phyloP scores from a whole-genome alignment of 2,329 filamentous ascomycete genomes.

The Rutstroemia sp. region DNA sequence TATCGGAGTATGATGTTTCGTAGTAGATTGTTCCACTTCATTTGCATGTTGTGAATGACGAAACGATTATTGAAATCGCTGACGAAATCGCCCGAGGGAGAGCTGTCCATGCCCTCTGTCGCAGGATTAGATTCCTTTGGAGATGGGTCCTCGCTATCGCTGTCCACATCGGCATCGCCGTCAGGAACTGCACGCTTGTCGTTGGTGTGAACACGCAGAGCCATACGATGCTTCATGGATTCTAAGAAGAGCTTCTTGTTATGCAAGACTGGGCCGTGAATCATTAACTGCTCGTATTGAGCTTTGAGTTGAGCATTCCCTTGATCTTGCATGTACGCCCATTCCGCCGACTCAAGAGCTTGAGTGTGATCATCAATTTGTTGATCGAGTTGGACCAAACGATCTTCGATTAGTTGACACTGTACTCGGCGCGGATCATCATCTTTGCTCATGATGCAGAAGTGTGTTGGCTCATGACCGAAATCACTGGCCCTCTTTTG shows the following conservation, averaged over 20 bases:
- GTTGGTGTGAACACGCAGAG: conserved; percentile 24
- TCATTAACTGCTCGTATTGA: conserved; percentile 53
- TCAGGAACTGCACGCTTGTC: conserved; percentile 22
- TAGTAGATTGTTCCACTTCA: conserved; percentile 97
- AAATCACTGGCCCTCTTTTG: conserved; percentile 80
- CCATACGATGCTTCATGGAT: conserved; percentile 39
- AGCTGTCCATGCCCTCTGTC: conserved; percentile 49
- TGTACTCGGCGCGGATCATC: conserved; percentile 88
- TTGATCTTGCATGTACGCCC: conserved; percentile 50
- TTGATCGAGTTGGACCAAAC: conserved; percentile 67
- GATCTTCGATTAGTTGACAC: conserved; percentile 72
- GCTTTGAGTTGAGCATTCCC: conserved; percentile 44
- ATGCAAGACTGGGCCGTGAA: conserved; percentile 47
- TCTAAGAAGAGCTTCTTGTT: conserved; percentile 53
- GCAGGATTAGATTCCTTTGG: conserved; percentile 34
- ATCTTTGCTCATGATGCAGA: conserved; percentile 88
- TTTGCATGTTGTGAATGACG: conserved; percentile 92
- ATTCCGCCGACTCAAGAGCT: conserved; percentile 67
- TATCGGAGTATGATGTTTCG: conserved; percentile 96
- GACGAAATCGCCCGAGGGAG: conserved; percentile 68
- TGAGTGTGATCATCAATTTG: conserved; percentile 72
- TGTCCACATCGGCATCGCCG: conserved; percentile 33
- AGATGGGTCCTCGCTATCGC: conserved; percentile 24
- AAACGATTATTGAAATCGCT: conserved; percentile 98
- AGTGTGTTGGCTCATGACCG: conserved; percentile 86